Evolutionary conservation across 176 grass and related monocot genomes (phyloP).

Genomic region (Aegilops longissima): DNA sequence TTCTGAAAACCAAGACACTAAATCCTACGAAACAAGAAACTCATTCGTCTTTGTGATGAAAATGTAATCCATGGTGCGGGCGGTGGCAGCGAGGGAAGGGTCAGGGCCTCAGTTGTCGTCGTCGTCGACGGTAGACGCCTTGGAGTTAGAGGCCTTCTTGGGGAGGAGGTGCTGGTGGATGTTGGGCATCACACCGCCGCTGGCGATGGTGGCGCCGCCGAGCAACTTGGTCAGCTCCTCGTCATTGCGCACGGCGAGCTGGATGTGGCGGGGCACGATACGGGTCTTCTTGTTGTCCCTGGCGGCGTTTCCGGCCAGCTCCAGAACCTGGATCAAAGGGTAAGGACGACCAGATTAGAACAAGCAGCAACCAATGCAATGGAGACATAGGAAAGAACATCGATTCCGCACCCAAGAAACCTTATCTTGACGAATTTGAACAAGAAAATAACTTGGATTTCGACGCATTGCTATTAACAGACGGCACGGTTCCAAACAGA

Average conservation of each 20-base stretch:
- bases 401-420: not conserved
- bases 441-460: no score
- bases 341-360: not conserved
- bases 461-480: rapidly evolving
- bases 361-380: not conserved
- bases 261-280: conserved; percentile 88
- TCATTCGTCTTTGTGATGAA: not conserved
- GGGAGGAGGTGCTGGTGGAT: conserved; percentile 92
- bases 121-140: conserved; percentile 51
- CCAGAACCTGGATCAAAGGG: conserved; percentile 39
- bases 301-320: conserved; percentile 78
- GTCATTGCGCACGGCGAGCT: conserved; percentile 74
- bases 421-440: not conserved
- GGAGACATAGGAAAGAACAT: not conserved
- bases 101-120: conserved; percentile 25
- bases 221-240: conserved; percentile 86
- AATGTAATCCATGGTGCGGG: not conserved
- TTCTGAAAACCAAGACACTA: not conserved
- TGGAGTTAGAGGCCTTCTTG: conserved; percentile 58
- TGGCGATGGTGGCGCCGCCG: conserved; percentile 73
- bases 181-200: conserved; percentile 91
- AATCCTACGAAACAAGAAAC: not conserved
- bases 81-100: not conserved
- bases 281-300: conserved; percentile 94
- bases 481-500: not conserved